phyloP scores from a whole-genome alignment of 192 early-diverging fungal species.

The Pilaira anomala region DNA sequence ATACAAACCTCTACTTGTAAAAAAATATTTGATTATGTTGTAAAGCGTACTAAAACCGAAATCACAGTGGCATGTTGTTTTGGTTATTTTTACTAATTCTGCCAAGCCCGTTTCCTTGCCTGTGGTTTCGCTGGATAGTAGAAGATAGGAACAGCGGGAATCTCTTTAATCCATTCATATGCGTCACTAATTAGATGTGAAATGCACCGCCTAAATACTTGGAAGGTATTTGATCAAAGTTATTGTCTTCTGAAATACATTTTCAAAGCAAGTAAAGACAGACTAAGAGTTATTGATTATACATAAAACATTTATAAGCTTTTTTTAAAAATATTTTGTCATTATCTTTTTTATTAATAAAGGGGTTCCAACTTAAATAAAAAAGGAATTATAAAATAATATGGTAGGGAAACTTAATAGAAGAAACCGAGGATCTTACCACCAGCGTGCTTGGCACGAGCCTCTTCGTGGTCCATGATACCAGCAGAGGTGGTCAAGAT shows the following conservation, averaged over 20 bases:
- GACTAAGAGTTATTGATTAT: too few relatives aligned
- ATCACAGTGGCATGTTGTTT: conserved; percentile 56
- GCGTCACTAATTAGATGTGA: conserved; percentile 64
- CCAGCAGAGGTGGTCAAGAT: conserved; percentile 91
- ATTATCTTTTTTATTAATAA: too few relatives aligned
- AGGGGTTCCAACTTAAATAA: too few relatives aligned
- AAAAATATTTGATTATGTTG: conserved; percentile 63
- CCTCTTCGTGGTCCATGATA: conserved; percentile 99
- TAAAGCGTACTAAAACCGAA: conserved; percentile 44
- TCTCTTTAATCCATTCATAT: conserved; percentile 70
- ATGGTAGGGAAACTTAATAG: conserved; percentile 56
- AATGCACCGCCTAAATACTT: too few relatives aligned
- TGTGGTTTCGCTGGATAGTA: conserved; percentile 72
- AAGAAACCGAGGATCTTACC: conserved; percentile 97
- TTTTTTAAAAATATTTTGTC: too few relatives aligned
- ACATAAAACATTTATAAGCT: too few relatives aligned
- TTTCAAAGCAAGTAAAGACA: too few relatives aligned
- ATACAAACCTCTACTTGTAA: conserved; percentile 56
- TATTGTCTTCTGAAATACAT: too few relatives aligned
- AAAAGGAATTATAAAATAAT: too few relatives aligned
- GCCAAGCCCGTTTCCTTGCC: conserved; percentile 48
- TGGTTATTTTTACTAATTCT: too few relatives aligned
- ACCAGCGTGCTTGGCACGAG: conserved; percentile 94
- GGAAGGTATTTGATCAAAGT: too few relatives aligned
- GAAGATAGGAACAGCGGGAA: conserved; percentile 65